Evolutionary conservation across 768 basidiomycete genomes (phyloP), one percentile per base, ranked within the genome.

Genomic region (Mycena albidolilacea): DNA sequence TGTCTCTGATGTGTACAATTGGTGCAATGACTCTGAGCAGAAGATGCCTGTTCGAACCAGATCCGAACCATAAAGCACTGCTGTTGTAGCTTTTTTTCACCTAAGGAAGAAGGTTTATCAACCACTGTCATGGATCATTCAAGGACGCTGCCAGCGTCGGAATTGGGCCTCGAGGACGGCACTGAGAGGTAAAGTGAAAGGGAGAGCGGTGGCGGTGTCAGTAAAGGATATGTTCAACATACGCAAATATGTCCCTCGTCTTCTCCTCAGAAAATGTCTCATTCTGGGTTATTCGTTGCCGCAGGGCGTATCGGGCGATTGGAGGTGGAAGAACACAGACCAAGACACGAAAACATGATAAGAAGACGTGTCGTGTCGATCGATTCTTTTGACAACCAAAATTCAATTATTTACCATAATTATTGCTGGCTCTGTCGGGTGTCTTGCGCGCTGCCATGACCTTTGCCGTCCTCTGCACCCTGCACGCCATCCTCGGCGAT

Each of bases 401-500:
- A n/a, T n/a, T n/a, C n/a, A 63, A 46, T 62, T 39, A 59, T 19
- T 19, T 59, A 59, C 9, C 10, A 61, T n/a, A 43, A 23, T 23
- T n/a, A 52, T 30, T 50, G 14, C 19, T 64, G n/a, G n/a, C n/a
- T n/a, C n/a, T n/a, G n/a, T n/a, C n/a, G 30, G 30, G 30, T 30
- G 1, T 44, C 44, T 21, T 23, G 23, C 21, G 1, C 41, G 0
- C 21, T 52, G 19, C 44, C 11, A 39, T 63, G 89, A 91, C 93
- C 64, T 90, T 94, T 75, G 85, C 90, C 39, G 85, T 87, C 67
- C 87, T 94, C 66, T 88, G 89, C 55, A 87, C 89, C 43, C 87
- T 94, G 54, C 90, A 93, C 73, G 81, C 87, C 73, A 87, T 94
- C 78, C 88, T 94, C 75, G 90, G 89, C 77, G 85, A 91, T 74